A percentile compares a stretch with the other conserved stretches of the same genome.
Evolutionary conservation across 352 stramenopile genomes (phyloP).

Genomic region (Pythium biforme): DNA sequence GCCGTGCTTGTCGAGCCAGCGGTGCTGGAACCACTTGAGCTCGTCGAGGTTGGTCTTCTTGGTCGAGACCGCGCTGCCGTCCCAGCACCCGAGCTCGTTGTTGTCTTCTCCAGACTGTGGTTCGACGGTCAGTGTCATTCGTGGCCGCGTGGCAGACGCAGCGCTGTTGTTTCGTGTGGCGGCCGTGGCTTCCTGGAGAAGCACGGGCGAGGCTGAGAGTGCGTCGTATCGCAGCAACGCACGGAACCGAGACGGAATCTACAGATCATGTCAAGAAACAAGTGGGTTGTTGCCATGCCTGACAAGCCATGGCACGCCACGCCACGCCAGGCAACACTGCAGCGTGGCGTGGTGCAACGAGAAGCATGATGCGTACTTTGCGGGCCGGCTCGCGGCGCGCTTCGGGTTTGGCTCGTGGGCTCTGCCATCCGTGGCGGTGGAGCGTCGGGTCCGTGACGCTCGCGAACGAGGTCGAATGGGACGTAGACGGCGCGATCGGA

Average conservation of each 20-base stretch:
- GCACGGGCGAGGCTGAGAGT: slow-evolving; percentile 6
- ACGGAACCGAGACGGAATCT: slow-evolving; percentile 49
- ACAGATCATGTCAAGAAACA: neutral
- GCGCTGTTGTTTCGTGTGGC: neutral
- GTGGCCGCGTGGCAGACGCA: neutral
- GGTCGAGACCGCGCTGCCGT: neutral
- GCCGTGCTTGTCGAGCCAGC: slow-evolving; percentile 74
- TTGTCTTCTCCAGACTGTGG: neutral
- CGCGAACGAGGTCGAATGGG: slow-evolving; percentile 40
- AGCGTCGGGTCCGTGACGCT: slow-evolving; percentile 54
- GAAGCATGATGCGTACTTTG: slow-evolving; percentile 45
- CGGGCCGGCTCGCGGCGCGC: slow-evolving; percentile 24
- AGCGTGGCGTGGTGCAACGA: neutral
- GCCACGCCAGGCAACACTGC: no score
- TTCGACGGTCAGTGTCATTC: neutral
- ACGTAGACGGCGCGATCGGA: neutral
- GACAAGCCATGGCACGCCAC: no score
- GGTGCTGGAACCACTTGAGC: slow-evolving; percentile 72
- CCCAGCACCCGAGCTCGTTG: slow-evolving; percentile 8
- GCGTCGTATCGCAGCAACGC: slow-evolving; percentile 27
- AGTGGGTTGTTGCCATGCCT: no score
- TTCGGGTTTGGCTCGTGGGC: slow-evolving; percentile 31
- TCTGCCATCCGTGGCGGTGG: slow-evolving; percentile 54
- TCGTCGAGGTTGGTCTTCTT: slow-evolving; percentile 54
- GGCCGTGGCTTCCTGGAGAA: neutral